A percentile compares a stretch with the other conserved stretches of the same genome.
These are phyloP conservation scores for Parafenestella ontariensis DNA, from an alignment of 2,329 filamentous ascomycete genomes.

Conservation along the genomic window DNA sequence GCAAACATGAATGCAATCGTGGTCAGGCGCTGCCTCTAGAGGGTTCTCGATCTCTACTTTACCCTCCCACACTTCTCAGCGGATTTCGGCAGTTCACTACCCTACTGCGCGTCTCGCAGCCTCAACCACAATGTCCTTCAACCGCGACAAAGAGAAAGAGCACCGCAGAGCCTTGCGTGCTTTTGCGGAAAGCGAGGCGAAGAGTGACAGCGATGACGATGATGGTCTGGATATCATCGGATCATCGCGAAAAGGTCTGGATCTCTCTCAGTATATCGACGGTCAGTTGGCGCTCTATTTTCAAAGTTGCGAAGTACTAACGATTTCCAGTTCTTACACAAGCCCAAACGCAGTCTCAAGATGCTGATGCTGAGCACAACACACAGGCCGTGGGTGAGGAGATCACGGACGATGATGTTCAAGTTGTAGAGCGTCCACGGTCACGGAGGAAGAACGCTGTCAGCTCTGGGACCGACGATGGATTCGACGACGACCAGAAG, in stretches of 20 bases:
- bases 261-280: slow-evolving; percentile 45
- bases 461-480: slow-evolving; percentile 17
- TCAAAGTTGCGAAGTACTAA: slow-evolving; percentile 6
- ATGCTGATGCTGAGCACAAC: slow-evolving; percentile 1
- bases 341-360: slow-evolving; percentile 32
- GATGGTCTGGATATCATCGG: slow-evolving; percentile 53
- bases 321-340: slow-evolving; percentile 32
- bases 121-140: slow-evolving; percentile 22
- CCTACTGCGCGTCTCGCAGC: neutral
- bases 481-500: slow-evolving; percentile 8
- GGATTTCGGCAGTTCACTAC: neutral
- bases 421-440: neutral
- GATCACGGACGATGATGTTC: slow-evolving; percentile 17
- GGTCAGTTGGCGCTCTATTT: slow-evolving; percentile 20
- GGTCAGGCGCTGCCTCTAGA: neutral
- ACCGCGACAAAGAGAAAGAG: slow-evolving; percentile 16
- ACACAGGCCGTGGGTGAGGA: slow-evolving; percentile 2
- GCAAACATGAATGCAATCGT: too few species aligned
- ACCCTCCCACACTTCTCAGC: neutral
- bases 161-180: slow-evolving; percentile 28
- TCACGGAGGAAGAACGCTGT: neutral
- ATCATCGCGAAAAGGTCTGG: slow-evolving; percentile 38
- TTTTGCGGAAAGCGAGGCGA: slow-evolving; percentile 35
- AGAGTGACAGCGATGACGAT: slow-evolving; percentile 46
- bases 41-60: neutral